Percentiles rank a stretch among this genome's conserved stretches.
These are phyloP conservation scores for Tylopilus sp. DNA, from an alignment of 768 basidiomycete genomes.

Conservation along the genomic window DNA sequence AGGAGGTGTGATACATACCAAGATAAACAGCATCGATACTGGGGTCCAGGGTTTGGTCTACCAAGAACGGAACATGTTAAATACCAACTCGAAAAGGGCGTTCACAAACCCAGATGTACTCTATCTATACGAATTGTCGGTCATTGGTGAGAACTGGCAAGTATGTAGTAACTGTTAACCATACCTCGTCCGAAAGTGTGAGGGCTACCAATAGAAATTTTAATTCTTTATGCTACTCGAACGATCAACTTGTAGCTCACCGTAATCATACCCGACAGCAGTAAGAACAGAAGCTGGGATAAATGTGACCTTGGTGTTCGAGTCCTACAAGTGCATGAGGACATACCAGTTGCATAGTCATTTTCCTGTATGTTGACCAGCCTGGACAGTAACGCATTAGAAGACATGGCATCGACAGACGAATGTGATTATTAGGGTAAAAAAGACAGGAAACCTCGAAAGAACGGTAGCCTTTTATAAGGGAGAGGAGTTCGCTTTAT, in stretches of 20 bases:
- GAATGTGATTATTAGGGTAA: too few species aligned
- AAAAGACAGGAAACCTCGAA: too few species aligned
- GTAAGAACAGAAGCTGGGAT: neutral
- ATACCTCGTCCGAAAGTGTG: slow-evolving; percentile 11
- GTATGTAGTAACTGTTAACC: neutral
- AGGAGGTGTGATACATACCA: neutral
- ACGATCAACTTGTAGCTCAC: neutral
- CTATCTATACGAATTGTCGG: neutral
- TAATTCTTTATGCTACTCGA: neutral
- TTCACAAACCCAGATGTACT: slow-evolving; percentile 12
- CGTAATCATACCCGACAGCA: slow-evolving; percentile 9
- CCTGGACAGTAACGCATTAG: neutral
- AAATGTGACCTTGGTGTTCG: neutral
- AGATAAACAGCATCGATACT: slow-evolving; percentile 4
- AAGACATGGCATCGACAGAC: too few species aligned
- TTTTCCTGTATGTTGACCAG: neutral
- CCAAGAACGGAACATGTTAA: neutral
- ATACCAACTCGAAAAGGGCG: neutral
- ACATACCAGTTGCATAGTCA: neutral
- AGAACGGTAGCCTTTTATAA: too few species aligned
- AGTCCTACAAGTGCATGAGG: neutral
- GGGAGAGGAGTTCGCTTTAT: too few species aligned
- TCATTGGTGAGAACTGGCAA: neutral
- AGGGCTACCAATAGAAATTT: neutral
- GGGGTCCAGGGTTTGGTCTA: slow-evolving; percentile 9